These are phyloP conservation scores for Hypomyces perniciosus DNA, from an alignment of 2,329 filamentous ascomycete species.

Conservation along the genomic window DNA sequence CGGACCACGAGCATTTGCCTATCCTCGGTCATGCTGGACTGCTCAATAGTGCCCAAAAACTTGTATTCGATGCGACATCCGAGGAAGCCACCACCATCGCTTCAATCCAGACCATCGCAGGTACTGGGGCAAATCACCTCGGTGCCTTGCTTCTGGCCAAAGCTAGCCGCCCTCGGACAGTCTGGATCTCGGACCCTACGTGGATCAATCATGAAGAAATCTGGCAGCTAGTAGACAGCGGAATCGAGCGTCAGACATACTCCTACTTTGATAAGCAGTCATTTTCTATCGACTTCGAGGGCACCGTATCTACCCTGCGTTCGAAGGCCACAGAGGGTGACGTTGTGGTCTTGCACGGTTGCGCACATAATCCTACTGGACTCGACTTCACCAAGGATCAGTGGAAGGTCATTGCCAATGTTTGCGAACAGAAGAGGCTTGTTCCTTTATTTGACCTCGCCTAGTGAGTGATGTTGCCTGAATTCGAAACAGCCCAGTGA, in stretches of 20 bases:
- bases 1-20: too few species aligned
- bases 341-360: slow-evolving; percentile 32
- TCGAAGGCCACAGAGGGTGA: slow-evolving; percentile 22
- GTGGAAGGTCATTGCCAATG: slow-evolving; percentile 27
- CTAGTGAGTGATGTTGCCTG: slow-evolving; percentile 17
- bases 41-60: too few species aligned
- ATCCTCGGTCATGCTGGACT: too few species aligned
- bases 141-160: slow-evolving; percentile 21
- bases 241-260: slow-evolving; percentile 20
- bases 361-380: slow-evolving; percentile 35
- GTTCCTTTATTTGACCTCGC: slow-evolving; percentile 33
- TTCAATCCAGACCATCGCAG: slow-evolving; percentile 30
- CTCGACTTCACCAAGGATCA: slow-evolving; percentile 28
- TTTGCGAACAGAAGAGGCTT: slow-evolving; percentile 24
- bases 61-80: slow-evolving; percentile 13
- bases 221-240: slow-evolving; percentile 21
- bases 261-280: slow-evolving; percentile 26
- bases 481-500: too few species aligned
- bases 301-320: slow-evolving; percentile 22
- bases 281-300: slow-evolving; percentile 24
- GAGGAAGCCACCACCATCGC: slow-evolving; percentile 11
- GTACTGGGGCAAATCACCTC: slow-evolving; percentile 31
- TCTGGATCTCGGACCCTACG: slow-evolving; percentile 12
- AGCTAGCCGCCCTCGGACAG: slow-evolving; percentile 11
- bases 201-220: slow-evolving; percentile 45